Percentiles rank a stretch among this genome's conserved stretches.
Evolutionary conservation across 345 rosid genomes (phyloP).

Genomic region (Gossypium turneri): DNA sequence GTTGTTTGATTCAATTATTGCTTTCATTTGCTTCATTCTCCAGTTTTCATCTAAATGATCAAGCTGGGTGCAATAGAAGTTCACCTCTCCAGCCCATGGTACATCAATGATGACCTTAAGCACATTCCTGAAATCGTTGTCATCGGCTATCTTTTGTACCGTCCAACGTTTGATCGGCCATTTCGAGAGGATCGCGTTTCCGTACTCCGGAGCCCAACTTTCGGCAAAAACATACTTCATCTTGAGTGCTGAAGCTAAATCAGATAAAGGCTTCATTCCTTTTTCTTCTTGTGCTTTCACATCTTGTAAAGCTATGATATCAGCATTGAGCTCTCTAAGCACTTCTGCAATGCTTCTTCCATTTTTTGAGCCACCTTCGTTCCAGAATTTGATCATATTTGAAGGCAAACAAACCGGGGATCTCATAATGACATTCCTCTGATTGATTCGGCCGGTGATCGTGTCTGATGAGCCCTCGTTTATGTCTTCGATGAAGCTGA

Average conservation of each 20-base stretch:
- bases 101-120: constrained; percentile 74
- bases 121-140: constrained; percentile 91
- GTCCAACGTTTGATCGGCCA: constrained; percentile 84
- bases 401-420: constrained; percentile 84
- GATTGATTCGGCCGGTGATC: constrained; percentile 37
- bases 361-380: constrained; percentile 43
- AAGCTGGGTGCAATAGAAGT: constrained; percentile 80
- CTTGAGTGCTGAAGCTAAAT: constrained; percentile 69
- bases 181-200: constrained; percentile 77
- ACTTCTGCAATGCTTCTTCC: constrained; percentile 75
- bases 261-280: constrained; percentile 82
- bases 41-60: constrained; percentile 92
- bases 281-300: constrained; percentile 88
- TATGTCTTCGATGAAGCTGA: constrained; percentile 39
- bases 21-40: constrained; percentile 83
- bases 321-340: constrained; percentile 75
- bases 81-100: constrained; percentile 87
- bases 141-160: constrained; percentile 73
- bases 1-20: constrained; percentile 53
- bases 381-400: constrained; percentile 36
- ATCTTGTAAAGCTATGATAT: constrained; percentile 77
- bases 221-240: constrained; percentile 88
- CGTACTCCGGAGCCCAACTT: constrained; percentile 94
- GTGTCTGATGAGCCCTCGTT: constrained; percentile 32
- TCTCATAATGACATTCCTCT: constrained; percentile 60